These are phyloP conservation scores for Phaeoacremonium minimum DNA, from an alignment of 2,329 filamentous ascomycete genomes.

Conservation along the genomic window DNA sequence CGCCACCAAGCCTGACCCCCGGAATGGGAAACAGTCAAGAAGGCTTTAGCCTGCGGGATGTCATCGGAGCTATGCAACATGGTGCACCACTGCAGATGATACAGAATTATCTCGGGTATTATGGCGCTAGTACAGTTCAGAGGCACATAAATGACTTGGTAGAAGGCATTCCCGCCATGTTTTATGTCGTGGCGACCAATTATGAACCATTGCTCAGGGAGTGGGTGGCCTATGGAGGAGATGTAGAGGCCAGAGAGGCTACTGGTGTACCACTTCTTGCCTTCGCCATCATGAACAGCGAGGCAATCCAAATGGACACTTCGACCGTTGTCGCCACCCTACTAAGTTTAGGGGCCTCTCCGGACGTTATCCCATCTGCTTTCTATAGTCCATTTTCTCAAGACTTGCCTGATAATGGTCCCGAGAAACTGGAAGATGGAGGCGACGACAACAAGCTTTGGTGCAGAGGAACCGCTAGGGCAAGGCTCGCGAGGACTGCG, in stretches of 20 bases:
- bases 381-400: background rate
- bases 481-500: background rate
- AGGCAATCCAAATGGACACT: background rate
- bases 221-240: background rate
- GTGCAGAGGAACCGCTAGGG: background rate
- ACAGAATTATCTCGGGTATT: too few relatives aligned
- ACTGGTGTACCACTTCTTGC: conserved; percentile 1
- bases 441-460: background rate
- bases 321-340: background rate
- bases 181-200: background rate
- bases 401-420: background rate
- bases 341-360: background rate
- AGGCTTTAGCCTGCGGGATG: too few relatives aligned
- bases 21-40: too few relatives aligned
- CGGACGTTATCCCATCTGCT: background rate
- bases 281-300: conserved; percentile 1
- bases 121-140: too few relatives aligned
- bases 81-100: too few relatives aligned
- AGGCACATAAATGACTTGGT: background rate
- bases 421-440: background rate
- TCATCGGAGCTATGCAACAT: too few relatives aligned
- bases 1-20: too few relatives aligned
- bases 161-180: background rate
- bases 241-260: background rate
- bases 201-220: background rate